Evolutionary conservation across 106 monocot species (phyloP).

Genomic region (Cymbidium sinense): DNA sequence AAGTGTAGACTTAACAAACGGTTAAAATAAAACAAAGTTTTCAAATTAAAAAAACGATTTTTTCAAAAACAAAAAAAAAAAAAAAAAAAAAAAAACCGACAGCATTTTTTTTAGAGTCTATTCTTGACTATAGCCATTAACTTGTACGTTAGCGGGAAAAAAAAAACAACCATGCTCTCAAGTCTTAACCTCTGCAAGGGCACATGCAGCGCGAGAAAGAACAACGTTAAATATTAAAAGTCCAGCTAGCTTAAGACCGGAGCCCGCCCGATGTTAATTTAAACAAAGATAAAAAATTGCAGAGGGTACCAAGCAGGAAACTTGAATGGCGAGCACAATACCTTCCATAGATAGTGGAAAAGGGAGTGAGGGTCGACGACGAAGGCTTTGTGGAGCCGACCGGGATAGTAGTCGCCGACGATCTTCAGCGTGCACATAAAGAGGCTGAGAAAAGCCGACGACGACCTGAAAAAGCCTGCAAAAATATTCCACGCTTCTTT

Average conservation of each 20-base stretch:
- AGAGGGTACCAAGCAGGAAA: not conserved
- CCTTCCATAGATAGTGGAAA: conserved; percentile 70
- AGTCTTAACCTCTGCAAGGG: not conserved
- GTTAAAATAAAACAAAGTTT: too few species aligned
- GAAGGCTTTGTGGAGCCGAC: conserved; percentile 52
- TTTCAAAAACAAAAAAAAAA: too few species aligned
- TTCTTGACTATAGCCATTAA: not conserved
- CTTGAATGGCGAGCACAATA: conserved; percentile 7
- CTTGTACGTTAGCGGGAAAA: not conserved
- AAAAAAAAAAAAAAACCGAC: too few species aligned
- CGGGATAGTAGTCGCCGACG: conserved; percentile 52
- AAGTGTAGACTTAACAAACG: too few species aligned
- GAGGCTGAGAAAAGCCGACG: conserved; percentile 49
- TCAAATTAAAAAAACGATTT: too few species aligned
- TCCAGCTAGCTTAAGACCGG: not conserved
- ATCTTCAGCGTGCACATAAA: conserved; percentile 51
- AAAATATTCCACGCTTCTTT: conserved; percentile 2
- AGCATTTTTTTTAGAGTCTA: not conserved
- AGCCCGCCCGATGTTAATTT: not conserved
- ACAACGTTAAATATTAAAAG: not conserved
- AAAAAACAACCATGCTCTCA: not conserved
- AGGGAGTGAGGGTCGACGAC: conserved; percentile 55
- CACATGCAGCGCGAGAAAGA: not conserved
- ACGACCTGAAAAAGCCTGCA: conserved; percentile 67
- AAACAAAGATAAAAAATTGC: not conserved